Evolutionary conservation across 2,329 filamentous ascomycete genomes (phyloP).

Genomic region (Akanthomyces muscarius): DNA sequence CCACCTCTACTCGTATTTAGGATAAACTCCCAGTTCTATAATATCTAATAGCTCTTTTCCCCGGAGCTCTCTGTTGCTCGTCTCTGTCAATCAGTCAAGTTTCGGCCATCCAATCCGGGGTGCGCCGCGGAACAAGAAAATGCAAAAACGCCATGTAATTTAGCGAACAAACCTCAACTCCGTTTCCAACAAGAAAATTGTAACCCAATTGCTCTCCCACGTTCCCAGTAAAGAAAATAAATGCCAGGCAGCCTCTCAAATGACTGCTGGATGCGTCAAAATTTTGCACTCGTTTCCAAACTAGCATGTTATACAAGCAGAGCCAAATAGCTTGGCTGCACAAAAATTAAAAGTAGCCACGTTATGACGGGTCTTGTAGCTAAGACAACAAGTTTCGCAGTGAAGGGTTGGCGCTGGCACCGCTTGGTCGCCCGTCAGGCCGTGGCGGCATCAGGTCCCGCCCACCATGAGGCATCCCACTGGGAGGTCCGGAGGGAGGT

Average conservation of each 20-base stretch:
- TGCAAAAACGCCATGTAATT: background rate
- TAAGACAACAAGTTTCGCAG: conserved; percentile 69
- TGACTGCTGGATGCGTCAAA: background rate
- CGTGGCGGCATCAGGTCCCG: conserved; percentile 32
- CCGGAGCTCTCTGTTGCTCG: background rate
- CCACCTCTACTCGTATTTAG: background rate
- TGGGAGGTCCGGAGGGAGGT: conserved; percentile 35
- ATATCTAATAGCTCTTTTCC: background rate
- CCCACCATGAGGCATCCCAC: conserved; percentile 30
- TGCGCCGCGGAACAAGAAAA: background rate
- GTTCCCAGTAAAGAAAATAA: background rate
- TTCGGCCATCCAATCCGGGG: background rate
- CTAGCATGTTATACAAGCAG: conserved; percentile 7
- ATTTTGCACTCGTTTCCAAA: background rate
- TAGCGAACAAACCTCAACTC: conserved; percentile 1
- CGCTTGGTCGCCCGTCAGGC: conserved; percentile 47
- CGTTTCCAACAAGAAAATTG: background rate
- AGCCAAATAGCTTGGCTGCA: background rate
- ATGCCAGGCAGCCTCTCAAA: background rate
- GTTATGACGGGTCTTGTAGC: conserved; percentile 16
- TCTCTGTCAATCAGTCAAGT: background rate
- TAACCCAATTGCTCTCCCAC: background rate
- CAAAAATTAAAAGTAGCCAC: background rate
- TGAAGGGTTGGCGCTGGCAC: conserved; percentile 75
- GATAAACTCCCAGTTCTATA: background rate